These are phyloP conservation scores for Populus hybrid DNA, from an alignment of 441 rosid species.

Conservation along the genomic window DNA sequence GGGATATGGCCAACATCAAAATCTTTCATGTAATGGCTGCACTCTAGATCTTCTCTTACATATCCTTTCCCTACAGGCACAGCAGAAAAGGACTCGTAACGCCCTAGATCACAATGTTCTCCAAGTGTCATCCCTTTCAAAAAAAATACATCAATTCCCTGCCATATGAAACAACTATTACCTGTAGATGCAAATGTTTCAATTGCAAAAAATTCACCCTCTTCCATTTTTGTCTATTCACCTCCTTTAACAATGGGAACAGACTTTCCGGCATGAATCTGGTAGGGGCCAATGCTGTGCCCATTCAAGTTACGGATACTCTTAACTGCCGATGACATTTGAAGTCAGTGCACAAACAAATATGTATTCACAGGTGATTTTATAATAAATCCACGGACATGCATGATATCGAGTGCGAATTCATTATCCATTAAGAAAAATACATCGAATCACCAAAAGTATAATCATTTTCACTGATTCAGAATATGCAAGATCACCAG, in stretches of 20 bases:
- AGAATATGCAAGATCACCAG: not conserved
- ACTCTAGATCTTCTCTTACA: conserved; percentile 90
- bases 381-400: not conserved
- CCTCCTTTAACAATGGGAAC: conserved; percentile 98
- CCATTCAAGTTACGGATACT: conserved; percentile 91
- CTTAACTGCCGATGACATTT: conserved; percentile 55
- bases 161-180: conserved; percentile 22
- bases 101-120: not conserved
- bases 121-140: not conserved
- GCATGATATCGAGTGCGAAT: too few relatives aligned
- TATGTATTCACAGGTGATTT: not conserved
- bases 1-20: conserved; percentile 86
- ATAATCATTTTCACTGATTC: not conserved
- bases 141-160: not conserved
- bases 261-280: conserved; percentile 92
- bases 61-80: conserved; percentile 72
- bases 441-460: not conserved
- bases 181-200: conserved; percentile 97
- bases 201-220: conserved; percentile 91
- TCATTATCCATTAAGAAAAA: not conserved
- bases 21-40: conserved; percentile 43
- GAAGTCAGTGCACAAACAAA: not conserved
- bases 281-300: conserved; percentile 87
- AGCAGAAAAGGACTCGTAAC: conserved; percentile 7
- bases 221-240: conserved; percentile 97